Evolutionary conservation across 1,284 basidiomycete species (phyloP), one percentile per base, ranked within the genome.

Genomic region (Naganishia cerealis): DNA sequence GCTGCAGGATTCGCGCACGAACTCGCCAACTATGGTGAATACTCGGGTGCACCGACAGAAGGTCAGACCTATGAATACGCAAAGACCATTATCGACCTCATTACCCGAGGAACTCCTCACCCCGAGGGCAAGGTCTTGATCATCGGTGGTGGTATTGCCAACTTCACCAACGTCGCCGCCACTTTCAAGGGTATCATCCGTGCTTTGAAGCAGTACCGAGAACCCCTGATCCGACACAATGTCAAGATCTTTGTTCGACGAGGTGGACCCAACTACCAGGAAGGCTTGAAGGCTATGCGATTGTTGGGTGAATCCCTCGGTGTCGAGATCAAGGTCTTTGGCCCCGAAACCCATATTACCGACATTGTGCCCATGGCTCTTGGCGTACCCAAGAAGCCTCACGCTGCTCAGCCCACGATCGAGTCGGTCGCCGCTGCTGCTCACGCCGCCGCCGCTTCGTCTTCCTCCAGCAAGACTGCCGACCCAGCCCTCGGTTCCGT

Each of bases 161-260:
- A 99, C 88, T 99, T 99, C 84, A 98, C 94, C 80, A 98, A 99
- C 81, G 94, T 99, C 75, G 95, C 95, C 50, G 90, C 95, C 18
- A 99, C 95, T 72, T 99, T 99, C 90, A 98, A 98, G 86, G 95
- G 95, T 74, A 99, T 98, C 85, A 98, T 99, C 81, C 91, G 89
- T 70, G 95, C 95, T 24, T 86, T 99, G 75, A 91, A 96, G 85
- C 90, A 94, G 83, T 94, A 87, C 87, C 92, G 94, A 85, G 83
- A 86, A 67, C 88, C 88, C 65, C 86, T 96, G 72, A 89, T 91
- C 77, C 84, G 85, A 65, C 92, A 95, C 84, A 83, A 87, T 71
- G 92, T 95, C 81, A 88, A 87, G 81, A 95, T 96, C 82, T 99
- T 92, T 79, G 93, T 98, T 67, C 92, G 95, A 77, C 94, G 95